These are phyloP conservation scores for Phytophthora parvispora DNA, from an alignment of 352 stramenopile genomes.

Conservation along the genomic window DNA sequence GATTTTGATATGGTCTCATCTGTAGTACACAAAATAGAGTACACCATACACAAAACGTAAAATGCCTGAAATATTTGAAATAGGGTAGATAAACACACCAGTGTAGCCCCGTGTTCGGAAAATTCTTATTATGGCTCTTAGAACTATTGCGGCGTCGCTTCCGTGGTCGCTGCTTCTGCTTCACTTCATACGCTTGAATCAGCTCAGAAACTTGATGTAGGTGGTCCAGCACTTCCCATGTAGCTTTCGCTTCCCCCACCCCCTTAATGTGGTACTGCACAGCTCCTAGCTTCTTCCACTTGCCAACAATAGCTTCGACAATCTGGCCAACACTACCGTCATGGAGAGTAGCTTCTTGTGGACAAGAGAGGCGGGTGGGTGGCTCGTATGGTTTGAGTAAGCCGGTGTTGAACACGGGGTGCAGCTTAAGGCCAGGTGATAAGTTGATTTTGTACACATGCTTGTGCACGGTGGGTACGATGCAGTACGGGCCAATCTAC, in stretches of 20 bases:
- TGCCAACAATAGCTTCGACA: constrained; percentile 1
- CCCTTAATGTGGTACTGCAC: not conserved
- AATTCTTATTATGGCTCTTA: not conserved
- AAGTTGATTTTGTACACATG: not conserved
- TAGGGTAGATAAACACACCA: not conserved
- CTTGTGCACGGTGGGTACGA: not conserved
- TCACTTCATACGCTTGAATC: not conserved
- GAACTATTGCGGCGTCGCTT: not conserved
- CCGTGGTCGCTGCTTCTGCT: not conserved
- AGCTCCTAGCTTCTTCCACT: not conserved
- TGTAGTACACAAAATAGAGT: not conserved
- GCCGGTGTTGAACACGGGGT: not conserved
- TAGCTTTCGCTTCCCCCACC: not conserved
- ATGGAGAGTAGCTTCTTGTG: not conserved
- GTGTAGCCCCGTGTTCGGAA: not conserved
- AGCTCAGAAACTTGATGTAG: not conserved
- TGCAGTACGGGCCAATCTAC: not conserved
- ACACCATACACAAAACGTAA: not conserved
- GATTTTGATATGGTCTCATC: not conserved
- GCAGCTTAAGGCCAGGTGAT: not conserved
- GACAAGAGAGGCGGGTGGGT: not conserved
- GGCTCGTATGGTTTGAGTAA: constrained; percentile 5
- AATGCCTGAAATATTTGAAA: not conserved
- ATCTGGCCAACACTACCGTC: constrained; percentile 4
- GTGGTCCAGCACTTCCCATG: not conserved